Evolutionary conservation across 164 flowering plant genomes (phyloP), one percentile per base, ranked within the genome.

Genomic region (Vitis riparia): DNA sequence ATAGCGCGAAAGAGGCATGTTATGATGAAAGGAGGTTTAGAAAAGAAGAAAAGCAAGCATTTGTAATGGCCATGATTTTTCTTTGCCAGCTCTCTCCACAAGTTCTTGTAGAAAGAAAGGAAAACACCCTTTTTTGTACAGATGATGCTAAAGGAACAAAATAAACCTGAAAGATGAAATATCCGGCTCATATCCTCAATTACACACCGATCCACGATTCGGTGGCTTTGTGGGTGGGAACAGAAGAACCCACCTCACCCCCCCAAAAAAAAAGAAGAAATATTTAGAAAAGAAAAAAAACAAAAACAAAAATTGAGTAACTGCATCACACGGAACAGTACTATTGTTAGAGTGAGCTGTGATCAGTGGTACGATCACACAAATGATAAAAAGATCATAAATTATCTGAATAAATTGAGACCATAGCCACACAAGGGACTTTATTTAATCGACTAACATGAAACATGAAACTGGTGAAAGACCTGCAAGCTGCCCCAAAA

Each of bases 11-110:
- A 51, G 11, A 59, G 44, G 44, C 44, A 37, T 55, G 71, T 3
- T 64, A 76, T 79, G 75, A 75, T 79, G 74, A 79, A 79, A 75
- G 69, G 58, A 61, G 32, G 14, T 44, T 51, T 47, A 66, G 65
- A 68, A 61, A 2, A 15, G 19, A 50, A 64, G 53, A 61, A 55
- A 66, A 68, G 68, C 67, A 62, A 62, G 68, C 62, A 52, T 48
- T 51, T 63, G 62, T 30, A 9, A 44, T 5, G 4, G 30, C 48
- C 48, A 51, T 55, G 73, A 63, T 37, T 68, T 55, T 51, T 27
- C 63, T 68, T 11, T 63, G 10, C 27, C 62, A 55, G 48, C 57
- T 56, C 58, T 51, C 59, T 15, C 56, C 57, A 9, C 63, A 67
- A 57, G 9, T 49, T 73, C 59, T 68, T 58, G 59, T 65, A 61